Evolutionary conservation across 768 basidiomycete genomes (phyloP), one percentile per base, ranked within the genome.

Genomic region (Chalciporus sphaerocephalus): DNA sequence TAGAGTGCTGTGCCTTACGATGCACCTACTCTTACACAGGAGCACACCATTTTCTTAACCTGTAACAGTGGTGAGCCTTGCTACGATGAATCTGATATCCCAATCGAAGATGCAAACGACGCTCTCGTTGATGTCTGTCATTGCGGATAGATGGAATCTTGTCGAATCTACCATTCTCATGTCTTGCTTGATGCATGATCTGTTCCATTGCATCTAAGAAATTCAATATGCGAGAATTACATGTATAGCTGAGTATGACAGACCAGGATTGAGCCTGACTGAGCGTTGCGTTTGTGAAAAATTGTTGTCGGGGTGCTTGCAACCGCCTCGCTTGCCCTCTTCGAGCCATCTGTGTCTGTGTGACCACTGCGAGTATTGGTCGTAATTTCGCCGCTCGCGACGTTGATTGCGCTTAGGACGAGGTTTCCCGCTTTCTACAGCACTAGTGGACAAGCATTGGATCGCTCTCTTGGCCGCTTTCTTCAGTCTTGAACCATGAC

Each of bases 401-500:
- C 58, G 50, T 47, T 44, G 40, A 51, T 39, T 53, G 44, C 46
- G 42, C 46, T 47, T 40, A 42, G 43, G 57, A 51, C 48, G 43
- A 43, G 35, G 51, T 39, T 49, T 42, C 55, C 46, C 43, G 42
- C 33, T 50, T 49, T 48, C 54, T 53, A 43, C 55, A 51, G n/a
- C n/a, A n/a, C n/a, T n/a, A n/a, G 57, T 44, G 47, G 52, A 35
- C 44, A 45, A 44, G 25, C 47, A 34, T 17, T 47, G 39, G 33
- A 48, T 50, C 50, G 45, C 40, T 25, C 47, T 37, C 52, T 53
- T 39, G 52, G 54, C 36, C 38, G 58, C 43, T 50, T 56, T 59
- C 58, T 61, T 55, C 48, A 51, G 55, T 52, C 55, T 57, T 47
- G 46, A 51, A 64, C 60, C 54, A 89, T 89, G 87, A 78, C 85